These are phyloP conservation scores for Hypoxylon subgilvum DNA, from an alignment of 495 filamentous ascomycete species.

Conservation along the genomic window DNA sequence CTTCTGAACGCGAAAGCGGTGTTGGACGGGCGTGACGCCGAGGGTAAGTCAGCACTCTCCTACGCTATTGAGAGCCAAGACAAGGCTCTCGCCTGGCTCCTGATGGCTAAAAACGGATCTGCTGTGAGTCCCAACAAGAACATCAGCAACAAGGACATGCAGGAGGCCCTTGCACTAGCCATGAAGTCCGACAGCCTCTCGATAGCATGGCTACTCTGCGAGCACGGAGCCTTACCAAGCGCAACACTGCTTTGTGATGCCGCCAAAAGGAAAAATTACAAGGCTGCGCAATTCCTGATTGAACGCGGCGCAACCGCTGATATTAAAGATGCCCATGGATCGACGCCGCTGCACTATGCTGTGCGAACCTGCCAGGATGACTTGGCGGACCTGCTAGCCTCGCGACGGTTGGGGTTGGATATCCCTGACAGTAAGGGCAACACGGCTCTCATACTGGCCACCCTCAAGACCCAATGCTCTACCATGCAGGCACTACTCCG, in stretches of 20 bases:
- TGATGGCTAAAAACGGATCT: not conserved
- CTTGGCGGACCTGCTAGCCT: not conserved
- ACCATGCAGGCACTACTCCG: not conserved
- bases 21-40: not conserved
- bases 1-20: not conserved
- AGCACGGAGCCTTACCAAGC: not conserved
- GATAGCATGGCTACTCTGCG: not conserved
- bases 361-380: not conserved
- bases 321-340: not conserved
- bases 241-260: not conserved
- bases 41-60: not conserved
- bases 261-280: not conserved
- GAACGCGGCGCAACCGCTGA: not conserved
- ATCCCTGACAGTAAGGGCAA: not conserved
- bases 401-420: not conserved
- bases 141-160: not conserved
- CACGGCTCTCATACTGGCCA: conserved; percentile 1
- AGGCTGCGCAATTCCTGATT: not conserved
- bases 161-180: not conserved
- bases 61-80: not conserved
- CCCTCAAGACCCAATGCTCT: not conserved
- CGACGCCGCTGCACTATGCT: not conserved
- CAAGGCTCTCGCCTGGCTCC: not conserved
- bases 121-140: not conserved
- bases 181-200: not conserved